Evolutionary conservation across 2,329 filamentous ascomycete genomes (phyloP).

Genomic region (Penicillium sp.): DNA sequence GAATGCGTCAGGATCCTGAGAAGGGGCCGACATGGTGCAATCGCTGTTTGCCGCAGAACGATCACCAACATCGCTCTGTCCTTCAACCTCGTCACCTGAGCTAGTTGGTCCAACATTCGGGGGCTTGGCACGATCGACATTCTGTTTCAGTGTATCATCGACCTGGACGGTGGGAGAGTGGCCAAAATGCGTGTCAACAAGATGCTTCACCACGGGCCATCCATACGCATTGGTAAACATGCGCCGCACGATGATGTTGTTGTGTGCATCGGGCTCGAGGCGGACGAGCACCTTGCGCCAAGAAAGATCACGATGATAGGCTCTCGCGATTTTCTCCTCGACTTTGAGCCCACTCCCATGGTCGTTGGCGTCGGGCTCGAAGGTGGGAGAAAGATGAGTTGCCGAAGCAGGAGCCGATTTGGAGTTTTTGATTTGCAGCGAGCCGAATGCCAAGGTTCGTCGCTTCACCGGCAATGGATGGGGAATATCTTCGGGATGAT

Average conservation of each 20-base stretch:
- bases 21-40: neutral
- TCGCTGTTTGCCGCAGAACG: constrained; percentile 29
- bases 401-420: constrained; percentile 6
- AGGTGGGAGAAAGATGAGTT: constrained; percentile 12
- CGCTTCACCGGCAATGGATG: constrained; percentile 59
- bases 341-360: constrained; percentile 66
- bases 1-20: neutral
- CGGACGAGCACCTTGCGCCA: constrained; percentile 98
- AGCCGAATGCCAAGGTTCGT: constrained; percentile 39
- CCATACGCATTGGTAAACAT: constrained; percentile 98
- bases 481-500: constrained; percentile 90
- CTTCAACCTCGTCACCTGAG: constrained; percentile 65
- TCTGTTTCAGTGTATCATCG: constrained; percentile 65
- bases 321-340: constrained; percentile 95
- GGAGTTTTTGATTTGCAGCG: constrained; percentile 19
- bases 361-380: constrained; percentile 12
- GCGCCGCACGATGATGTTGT: constrained; percentile 94
- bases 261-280: constrained; percentile 94
- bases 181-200: constrained; percentile 91
- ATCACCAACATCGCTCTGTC: constrained; percentile 19
- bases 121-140: constrained; percentile 66
- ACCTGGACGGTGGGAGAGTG: constrained; percentile 66
- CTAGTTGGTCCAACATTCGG: constrained; percentile 56
- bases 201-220: constrained; percentile 93
- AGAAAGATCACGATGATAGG: constrained; percentile 85